Conservation (phyloP, 306 rosid species). For the Ceratonia siliqua region DNA sequence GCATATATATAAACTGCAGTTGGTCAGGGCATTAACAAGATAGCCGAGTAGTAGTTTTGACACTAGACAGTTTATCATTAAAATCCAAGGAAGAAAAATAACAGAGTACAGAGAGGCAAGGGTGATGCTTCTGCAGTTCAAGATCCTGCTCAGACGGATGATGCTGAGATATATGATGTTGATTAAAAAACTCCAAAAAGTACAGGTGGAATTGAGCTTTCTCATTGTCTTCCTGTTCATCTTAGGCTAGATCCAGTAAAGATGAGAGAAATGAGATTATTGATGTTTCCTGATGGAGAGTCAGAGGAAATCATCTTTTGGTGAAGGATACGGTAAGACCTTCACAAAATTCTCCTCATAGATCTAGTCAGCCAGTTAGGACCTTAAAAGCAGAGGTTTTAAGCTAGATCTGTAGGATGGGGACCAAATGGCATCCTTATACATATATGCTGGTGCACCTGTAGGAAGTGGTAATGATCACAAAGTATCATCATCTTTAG, state of each 20-base stretch:
- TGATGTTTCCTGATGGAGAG: slow-evolving; percentile 56
- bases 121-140: slow-evolving; percentile 42
- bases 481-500: slow-evolving; percentile 46
- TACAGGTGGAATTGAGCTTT: slow-evolving; percentile 42
- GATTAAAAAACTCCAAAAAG: slow-evolving; percentile 38
- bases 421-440: slow-evolving; percentile 67
- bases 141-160: slow-evolving; percentile 35
- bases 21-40: slow-evolving; percentile 63
- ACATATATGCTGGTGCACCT: slow-evolving; percentile 55
- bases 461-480: slow-evolving; percentile 36
- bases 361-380: slow-evolving; percentile 45
- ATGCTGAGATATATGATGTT: slow-evolving; percentile 37
- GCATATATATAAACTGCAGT: too few relatives aligned
- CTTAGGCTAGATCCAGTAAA: slow-evolving; percentile 65
- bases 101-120: slow-evolving; percentile 46
- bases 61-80: slow-evolving; percentile 25
- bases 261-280: slow-evolving; percentile 68
- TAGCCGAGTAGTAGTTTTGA: slow-evolving; percentile 65
- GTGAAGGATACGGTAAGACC: slow-evolving; percentile 38
- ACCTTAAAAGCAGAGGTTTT: slow-evolving; percentile 52
- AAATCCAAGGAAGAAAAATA: slow-evolving; percentile 39
- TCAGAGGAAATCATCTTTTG: slow-evolving; percentile 31
- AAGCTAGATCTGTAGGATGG: slow-evolving; percentile 65
- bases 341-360: slow-evolving; percentile 38
- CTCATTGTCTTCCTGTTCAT: slow-evolving; percentile 65